Evolutionary conservation across 192 early-diverging fungal genomes (phyloP), one percentile per base, ranked within the genome.

Genomic region (Geranomyces variabilis): DNA sequence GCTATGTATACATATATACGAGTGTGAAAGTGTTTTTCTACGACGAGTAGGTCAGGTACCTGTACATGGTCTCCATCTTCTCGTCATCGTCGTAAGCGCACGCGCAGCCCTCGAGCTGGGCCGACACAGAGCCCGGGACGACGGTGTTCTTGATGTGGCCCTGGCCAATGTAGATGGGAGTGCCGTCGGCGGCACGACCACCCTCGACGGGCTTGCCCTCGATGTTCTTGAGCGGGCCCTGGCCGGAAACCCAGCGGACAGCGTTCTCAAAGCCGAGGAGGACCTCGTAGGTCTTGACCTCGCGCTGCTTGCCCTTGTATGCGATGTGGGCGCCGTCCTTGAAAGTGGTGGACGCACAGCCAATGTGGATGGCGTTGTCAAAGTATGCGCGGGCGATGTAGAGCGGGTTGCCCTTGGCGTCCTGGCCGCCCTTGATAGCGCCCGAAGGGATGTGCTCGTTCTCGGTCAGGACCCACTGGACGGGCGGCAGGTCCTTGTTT

Each of bases 381-480:
- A 87, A 80, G 57, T 73, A 77, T 1, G 82, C 79, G 19, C 81
- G 84, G 21, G 77, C 85, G 43, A 87, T 80, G 77, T 88, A 90
- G 67, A 90, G 77, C 10, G 87, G 87, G 43, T 74, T 80, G 24
- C 84, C 85, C 70, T 88, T 84, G 9, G 63, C 69, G 62, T 90
- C 89, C 21, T 83, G 77, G 3, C 89, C 89, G 30, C 83, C 82
- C 30, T 80, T 80, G 63, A 90, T 87, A 34, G 89, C 81, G 30
- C 80, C 70, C 41, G 63, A 63, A 15, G 81, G 81, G 17, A 78
- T 70, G 22, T 62, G 45, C 34, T 62, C 58, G 29, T 61, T 66
- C 26, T 70, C 69, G 29, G 75, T 71, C 26, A 69, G 64, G 58
- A 68, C 61, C 71, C 72, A 73, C 13, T 19, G 14, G 53, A 78